phyloP scores from a whole-genome alignment of 2,329 filamentous ascomycete species.

The Oidium heveae region DNA sequence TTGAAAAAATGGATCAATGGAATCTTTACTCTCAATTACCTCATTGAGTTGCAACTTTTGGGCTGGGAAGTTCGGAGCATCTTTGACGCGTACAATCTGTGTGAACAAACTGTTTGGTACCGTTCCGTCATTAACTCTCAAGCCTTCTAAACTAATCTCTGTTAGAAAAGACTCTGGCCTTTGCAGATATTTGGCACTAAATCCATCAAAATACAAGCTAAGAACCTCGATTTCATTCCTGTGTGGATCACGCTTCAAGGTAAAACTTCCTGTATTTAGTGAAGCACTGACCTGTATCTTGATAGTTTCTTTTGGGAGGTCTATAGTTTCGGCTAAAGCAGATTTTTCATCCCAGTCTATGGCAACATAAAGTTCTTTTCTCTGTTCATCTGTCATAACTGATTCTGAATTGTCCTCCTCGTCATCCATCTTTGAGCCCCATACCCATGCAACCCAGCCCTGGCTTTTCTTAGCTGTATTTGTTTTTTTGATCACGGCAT shows the following conservation, averaged over 20 bases:
- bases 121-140: slow-evolving; percentile 88
- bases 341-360: slow-evolving; percentile 98
- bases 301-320: slow-evolving; percentile 70
- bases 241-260: slow-evolving; percentile 63
- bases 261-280: slow-evolving; percentile 90
- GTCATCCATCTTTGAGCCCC: slow-evolving; percentile 47
- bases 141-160: slow-evolving; percentile 71
- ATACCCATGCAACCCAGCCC: slow-evolving; percentile 79
- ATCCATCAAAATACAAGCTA: slow-evolving; percentile 80
- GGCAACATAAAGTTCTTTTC: slow-evolving; percentile 85
- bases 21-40: slow-evolving; percentile 16
- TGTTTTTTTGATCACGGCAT: slow-evolving; percentile 61
- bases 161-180: slow-evolving; percentile 75
- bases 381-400: slow-evolving; percentile 82
- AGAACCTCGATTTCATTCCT: slow-evolving; percentile 58
- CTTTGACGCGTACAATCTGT: slow-evolving; percentile 89
- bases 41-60: slow-evolving; percentile 14
- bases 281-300: slow-evolving; percentile 84
- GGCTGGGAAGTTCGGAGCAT: slow-evolving; percentile 33
- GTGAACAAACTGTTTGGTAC: slow-evolving; percentile 77
- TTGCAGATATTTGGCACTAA: slow-evolving; percentile 72
- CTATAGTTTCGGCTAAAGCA: slow-evolving; percentile 63
- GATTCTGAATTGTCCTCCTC: slow-evolving; percentile 49
- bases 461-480: slow-evolving; percentile 36
- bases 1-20: slow-evolving; percentile 65